Base-by-base conservation (phyloP, 2,329 filamentous ascomycete species). In the Daldinia sp. region DNA sequence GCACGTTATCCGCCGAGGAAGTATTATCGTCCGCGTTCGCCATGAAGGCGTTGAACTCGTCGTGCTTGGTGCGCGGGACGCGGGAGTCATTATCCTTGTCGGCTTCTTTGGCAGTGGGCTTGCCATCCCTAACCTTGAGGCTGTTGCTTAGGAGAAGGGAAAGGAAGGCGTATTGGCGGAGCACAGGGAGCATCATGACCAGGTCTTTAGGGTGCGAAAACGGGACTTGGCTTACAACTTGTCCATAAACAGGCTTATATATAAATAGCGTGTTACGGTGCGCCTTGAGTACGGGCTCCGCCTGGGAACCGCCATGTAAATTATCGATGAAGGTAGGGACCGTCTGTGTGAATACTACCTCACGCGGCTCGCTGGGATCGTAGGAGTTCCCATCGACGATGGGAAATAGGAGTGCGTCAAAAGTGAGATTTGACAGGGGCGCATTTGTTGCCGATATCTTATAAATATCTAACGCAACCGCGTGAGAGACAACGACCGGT, bases 141-240 rank as follows among this genome's bases (percentile, higher is more conserved):
- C 83, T 87, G 50, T 85, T 86, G 57, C 83, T 79, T 3, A 94
- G 80, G 2, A 95, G 76, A 0, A 81, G 85, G 1, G 87, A 87
- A 3, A 92, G 79, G 67, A 90, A 87, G 0, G 90, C 89, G 72
- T 92, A 95, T 74, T 95, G 92, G 11, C 92, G 83, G 13, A 95
- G 79, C 3, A 84, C 80, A 0, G 92, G 91, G n/a, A 96, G 81
- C 72, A 94, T 86, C 54, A 86, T 83, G 5, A 94, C 79, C 3
- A 96, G 79, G 72, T 96, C 91, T 50, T 87, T 85, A 0, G 92
- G 92, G 71, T 96, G 92, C 2, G 87, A 86, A 72, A 96, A 94
- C 0, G 91, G 87, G 29, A 95, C 80, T 57, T 89, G 86, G 0
- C 84, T 85, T 7, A 96, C 75, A 2, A 82, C 81, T 58, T 88